Percentiles rank a stretch among this genome's conserved stretches.
These are phyloP conservation scores for Candida quercuum DNA, from an alignment of 805 yeast species.

Conservation along the genomic window DNA sequence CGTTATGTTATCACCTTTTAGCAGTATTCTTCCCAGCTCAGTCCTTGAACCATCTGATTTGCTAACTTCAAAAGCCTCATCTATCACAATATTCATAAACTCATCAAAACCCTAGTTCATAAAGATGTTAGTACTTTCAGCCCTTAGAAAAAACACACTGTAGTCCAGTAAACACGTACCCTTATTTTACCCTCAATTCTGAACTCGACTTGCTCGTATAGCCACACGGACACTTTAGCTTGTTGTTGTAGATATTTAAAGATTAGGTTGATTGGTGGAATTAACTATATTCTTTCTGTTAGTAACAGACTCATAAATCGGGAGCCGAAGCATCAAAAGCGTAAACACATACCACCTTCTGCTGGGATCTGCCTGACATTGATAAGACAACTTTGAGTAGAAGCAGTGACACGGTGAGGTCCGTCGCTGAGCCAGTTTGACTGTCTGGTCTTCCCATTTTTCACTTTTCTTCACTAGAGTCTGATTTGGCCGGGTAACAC, in stretches of 20 bases:
- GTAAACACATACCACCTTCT: slow-evolving; percentile 38
- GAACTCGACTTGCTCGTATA: slow-evolving; percentile 75
- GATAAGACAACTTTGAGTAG: too few relatives aligned
- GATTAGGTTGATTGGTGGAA: slow-evolving; percentile 90
- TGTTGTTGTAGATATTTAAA: slow-evolving; percentile 85
- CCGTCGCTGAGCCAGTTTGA: too few relatives aligned
- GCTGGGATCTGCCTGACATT: slow-evolving; percentile 39
- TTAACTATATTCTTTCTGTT: slow-evolving; percentile 31
- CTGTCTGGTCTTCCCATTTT: not conserved
- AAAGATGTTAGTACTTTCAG: not conserved
- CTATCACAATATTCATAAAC: slow-evolving; percentile 81
- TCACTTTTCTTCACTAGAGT: too few relatives aligned
- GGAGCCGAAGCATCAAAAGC: too few relatives aligned
- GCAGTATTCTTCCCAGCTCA: slow-evolving; percentile 64
- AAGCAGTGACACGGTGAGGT: too few relatives aligned
- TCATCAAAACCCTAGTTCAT: slow-evolving; percentile 77
- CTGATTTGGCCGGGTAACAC: too few relatives aligned
- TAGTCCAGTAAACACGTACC: slow-evolving; percentile 3
- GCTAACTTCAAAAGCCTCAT: slow-evolving; percentile 59
- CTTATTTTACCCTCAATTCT: slow-evolving; percentile 78
- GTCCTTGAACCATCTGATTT: slow-evolving; percentile 44
- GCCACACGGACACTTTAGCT: slow-evolving; percentile 76
- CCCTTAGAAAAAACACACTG: not conserved
- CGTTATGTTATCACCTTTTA: slow-evolving; percentile 94
- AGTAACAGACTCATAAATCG: too few relatives aligned